phyloP scores from a whole-genome alignment of 2,329 filamentous ascomycete species.

The Paradendryphiella salina region DNA sequence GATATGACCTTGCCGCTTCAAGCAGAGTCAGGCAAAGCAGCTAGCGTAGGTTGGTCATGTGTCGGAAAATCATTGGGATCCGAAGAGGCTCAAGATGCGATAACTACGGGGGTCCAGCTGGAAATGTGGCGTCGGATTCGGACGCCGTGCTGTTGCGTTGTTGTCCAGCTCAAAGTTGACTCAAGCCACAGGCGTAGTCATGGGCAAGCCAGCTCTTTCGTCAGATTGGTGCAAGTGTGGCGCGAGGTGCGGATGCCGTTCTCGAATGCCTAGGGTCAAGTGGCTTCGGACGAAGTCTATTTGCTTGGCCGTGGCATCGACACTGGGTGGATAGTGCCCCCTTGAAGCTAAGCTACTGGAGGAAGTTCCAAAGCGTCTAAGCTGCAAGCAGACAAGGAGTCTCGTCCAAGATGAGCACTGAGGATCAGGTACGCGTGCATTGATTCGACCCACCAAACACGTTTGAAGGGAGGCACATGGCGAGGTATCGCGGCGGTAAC shows the following conservation, averaged over 20 bases:
- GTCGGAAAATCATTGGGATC: slow-evolving; percentile 11
- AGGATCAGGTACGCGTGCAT: slow-evolving; percentile 30
- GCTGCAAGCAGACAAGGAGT: slow-evolving; percentile 16
- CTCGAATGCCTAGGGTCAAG: neutral
- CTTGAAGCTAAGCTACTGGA: slow-evolving; percentile 23
- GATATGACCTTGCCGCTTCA: slow-evolving; percentile 8
- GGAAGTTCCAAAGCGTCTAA: slow-evolving; percentile 16
- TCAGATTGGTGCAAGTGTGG: slow-evolving; percentile 4
- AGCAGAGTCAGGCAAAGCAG: slow-evolving; percentile 9
- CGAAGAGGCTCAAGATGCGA: slow-evolving; percentile 1
- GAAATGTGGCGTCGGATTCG: neutral
- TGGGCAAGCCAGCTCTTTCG: neutral
- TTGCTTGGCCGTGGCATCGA: slow-evolving; percentile 12
- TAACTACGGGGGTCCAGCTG: neutral
- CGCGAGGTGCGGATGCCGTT: slow-evolving; percentile 4
- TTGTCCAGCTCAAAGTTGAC: neutral
- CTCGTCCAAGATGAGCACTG: slow-evolving; percentile 22
- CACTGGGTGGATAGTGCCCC: slow-evolving; percentile 23
- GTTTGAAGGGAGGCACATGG: slow-evolving; percentile 17
- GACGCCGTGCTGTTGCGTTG: slow-evolving; percentile 3
- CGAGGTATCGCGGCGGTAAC: slow-evolving; percentile 3
- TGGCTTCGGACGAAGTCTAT: slow-evolving; percentile 20
- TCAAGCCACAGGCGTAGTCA: neutral
- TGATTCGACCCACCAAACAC: slow-evolving; percentile 26
- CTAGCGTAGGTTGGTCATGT: slow-evolving; percentile 8